Base-by-base conservation (phyloP, 306 rosid species). In the Inga leiocalycina region DNA sequence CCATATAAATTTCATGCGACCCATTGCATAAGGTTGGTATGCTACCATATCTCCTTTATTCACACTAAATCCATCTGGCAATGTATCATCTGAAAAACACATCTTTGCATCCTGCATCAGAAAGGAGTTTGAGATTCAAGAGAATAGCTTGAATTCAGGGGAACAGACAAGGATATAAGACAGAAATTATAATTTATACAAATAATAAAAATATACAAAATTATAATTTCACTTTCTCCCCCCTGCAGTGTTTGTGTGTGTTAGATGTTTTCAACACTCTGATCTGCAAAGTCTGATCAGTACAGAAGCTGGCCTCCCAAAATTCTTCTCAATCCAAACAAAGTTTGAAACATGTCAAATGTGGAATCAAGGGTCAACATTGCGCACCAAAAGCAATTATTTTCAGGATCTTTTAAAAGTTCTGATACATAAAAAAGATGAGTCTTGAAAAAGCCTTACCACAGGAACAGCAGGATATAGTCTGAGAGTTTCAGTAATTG, bases 11-110 rank as follows among this genome's bases (percentile, higher is more conserved):
- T 90, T 92, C 98, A 93, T 93, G 89, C 97, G 71, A 39, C 97
- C 98, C 98, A 93, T 92, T 48, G 98, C 98, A 68, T 89, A 93
- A 43, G 98, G 97, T 84, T 90, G 97, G 77, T 93, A 91, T 13
- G 85, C 64, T 34, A 92, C 84, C 84, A 83, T 22, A 52, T 90
- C 92, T 74, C 98, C 98, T 79, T 92, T 89, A 48, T 68, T 92
- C 78, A 91, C 94, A 52, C 84, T 78, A 56, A 24, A 88, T 19
- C 97, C 98, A 74, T 92, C 98, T 6, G 98, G 98, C 68, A 93
- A 85, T 52, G 88, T 90, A 61, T 93, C 98, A 78, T 90, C 91
- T 22, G 91, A 86, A 83, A 86, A 87, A 65, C 98, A 90, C 37
- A 87, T 84, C 86, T 92, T 93, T 75, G 91, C 87, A 80, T 93